Evolutionary conservation across 164 flowering plant genomes (phyloP).

Genomic region (Tinospora cordifolia): DNA sequence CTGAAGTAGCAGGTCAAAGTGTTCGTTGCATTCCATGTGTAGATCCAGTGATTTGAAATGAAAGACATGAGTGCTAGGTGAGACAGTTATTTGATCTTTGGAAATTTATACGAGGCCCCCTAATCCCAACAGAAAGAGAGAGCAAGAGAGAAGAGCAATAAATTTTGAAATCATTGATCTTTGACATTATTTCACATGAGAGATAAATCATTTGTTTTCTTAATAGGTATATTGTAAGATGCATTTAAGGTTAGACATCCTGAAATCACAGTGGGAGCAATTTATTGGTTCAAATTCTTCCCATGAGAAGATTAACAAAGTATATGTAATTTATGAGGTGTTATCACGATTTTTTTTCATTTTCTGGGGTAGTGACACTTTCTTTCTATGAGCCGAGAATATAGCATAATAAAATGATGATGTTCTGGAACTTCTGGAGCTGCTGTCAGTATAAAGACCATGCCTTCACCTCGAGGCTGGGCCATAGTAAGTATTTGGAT

Average conservation of each 20-base stretch:
- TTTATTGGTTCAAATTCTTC: neutral
- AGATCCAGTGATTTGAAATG: neutral
- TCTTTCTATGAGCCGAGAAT: neutral
- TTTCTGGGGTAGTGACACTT: neutral
- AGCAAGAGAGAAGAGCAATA: neutral
- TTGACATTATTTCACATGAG: neutral
- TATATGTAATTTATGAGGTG: neutral
- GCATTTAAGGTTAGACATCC: neutral
- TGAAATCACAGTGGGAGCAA: neutral
- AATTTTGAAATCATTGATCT: neutral
- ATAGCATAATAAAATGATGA: too few species aligned
- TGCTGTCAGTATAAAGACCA: slow-evolving; percentile 43
- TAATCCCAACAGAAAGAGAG: neutral
- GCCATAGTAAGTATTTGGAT: slow-evolving; percentile 20
- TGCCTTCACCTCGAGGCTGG: slow-evolving; percentile 45
- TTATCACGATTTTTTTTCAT: neutral
- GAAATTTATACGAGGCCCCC: neutral
- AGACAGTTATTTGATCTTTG: neutral
- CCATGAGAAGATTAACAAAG: neutral
- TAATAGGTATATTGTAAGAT: neutral
- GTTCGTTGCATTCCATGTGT: too few species aligned
- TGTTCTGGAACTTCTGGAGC: slow-evolving; percentile 17
- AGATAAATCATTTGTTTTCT: neutral
- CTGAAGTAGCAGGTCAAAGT: neutral
- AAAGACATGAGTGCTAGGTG: neutral